phyloP scores from a whole-genome alignment of 2,329 filamentous ascomycete genomes.

The Ramularia endophylla region DNA sequence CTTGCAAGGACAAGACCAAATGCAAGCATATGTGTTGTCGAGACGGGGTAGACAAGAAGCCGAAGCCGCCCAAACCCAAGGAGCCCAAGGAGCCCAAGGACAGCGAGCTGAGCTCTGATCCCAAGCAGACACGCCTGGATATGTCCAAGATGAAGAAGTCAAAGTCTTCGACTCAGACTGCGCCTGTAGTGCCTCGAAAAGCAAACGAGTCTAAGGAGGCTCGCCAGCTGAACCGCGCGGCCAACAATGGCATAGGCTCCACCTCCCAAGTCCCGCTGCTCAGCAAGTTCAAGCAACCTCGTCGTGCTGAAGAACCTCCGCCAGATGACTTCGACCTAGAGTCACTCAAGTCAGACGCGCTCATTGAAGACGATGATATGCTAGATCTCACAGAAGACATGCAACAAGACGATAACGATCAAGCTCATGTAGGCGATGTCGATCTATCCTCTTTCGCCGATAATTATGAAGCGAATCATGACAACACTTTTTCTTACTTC shows the following conservation, averaged over 20 bases:
- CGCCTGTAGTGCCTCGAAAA: conserved; percentile 2
- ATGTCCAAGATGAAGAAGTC: conserved; percentile 19
- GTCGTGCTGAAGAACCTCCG: conserved; percentile 2
- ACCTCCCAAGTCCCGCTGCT: conserved; percentile 18
- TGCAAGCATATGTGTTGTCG: conserved; percentile 71
- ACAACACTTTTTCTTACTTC: background rate
- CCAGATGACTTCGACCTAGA: conserved; percentile 19
- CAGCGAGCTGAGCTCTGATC: conserved; percentile 12
- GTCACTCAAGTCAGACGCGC: conserved; percentile 11
- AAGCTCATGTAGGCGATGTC: background rate
- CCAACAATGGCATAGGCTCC: conserved; percentile 20
- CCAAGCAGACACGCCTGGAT: conserved; percentile 27
- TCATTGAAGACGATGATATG: conserved; percentile 17
- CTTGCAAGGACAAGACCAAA: conserved; percentile 54
- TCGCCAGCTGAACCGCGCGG: conserved; percentile 17
- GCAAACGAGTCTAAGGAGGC: conserved; percentile 10
- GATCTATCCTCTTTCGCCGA: conserved; percentile 3
- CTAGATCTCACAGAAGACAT: conserved; percentile 11
- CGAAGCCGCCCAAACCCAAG: conserved; percentile 41
- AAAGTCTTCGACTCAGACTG: background rate
- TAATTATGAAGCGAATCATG: background rate
- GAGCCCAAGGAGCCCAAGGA: conserved; percentile 28
- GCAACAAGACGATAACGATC: background rate
- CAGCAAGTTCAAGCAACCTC: background rate
- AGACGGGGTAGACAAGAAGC: conserved; percentile 62